Evolutionary conservation across 2,329 filamentous ascomycete species (phyloP).

Genomic region (Metarhizium brunneum): DNA sequence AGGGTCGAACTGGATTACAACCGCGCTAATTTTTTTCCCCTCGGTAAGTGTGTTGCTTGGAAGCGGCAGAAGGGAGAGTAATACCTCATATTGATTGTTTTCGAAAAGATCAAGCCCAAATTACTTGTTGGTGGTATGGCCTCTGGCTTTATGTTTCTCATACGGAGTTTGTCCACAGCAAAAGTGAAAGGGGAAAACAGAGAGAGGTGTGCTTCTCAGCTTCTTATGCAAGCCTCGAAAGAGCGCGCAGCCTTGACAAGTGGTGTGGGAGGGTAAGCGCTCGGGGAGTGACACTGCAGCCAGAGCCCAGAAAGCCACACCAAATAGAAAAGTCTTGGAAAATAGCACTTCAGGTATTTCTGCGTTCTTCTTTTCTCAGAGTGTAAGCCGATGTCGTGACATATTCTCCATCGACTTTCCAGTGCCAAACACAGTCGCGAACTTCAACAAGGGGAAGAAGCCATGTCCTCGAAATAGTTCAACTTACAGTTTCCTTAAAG

Average conservation of each 20-base stretch:
- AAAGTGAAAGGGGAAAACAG: not conserved
- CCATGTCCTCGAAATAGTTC: not conserved
- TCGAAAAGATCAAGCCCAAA: not conserved
- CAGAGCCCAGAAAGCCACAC: not conserved
- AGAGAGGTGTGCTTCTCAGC: not conserved
- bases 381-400: not conserved
- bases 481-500: not conserved
- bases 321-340: not conserved
- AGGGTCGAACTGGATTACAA: conserved; percentile 42
- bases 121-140: not conserved
- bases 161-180: not conserved
- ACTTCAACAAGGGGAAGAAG: not conserved
- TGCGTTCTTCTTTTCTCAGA: not conserved
- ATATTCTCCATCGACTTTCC: not conserved
- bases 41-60: not conserved
- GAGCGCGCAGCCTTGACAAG: not conserved
- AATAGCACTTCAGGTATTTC: not conserved
- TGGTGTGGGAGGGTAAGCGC: not conserved
- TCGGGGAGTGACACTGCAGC: not conserved
- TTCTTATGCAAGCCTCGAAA: not conserved
- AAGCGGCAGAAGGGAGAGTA: not conserved
- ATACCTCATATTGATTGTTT: conserved; percentile 26
- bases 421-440: not conserved
- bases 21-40: conserved; percentile 25
- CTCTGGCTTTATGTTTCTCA: not conserved